Evolutionary conservation across 2,329 filamentous ascomycete species (phyloP), one percentile per base, ranked within the genome.

Genomic region (Colletotrichum incanum): DNA sequence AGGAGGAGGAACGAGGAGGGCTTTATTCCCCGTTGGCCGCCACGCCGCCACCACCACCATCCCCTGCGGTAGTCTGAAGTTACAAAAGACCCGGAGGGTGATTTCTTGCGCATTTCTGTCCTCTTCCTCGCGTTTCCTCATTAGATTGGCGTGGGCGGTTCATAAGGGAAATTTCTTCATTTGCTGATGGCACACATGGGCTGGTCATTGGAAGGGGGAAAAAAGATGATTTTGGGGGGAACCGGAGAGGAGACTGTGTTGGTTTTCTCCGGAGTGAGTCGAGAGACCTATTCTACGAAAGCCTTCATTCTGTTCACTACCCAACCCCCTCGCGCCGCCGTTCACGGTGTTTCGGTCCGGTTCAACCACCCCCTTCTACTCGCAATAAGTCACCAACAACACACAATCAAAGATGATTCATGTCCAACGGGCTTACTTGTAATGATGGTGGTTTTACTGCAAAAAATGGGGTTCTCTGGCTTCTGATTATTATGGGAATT

Each of bases 121-220:
- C 83, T 85, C 85, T 82, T 86, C 83, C 83, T 83, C 78, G 84
- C 83, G 82, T 82, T 86, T 81, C 79, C 76, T 84, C 84, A 85
- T 85, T 86, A 86, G 85, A 86, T 86, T 85, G 85, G 85, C 85
- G 85, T 83, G 85, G 59, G 84, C 83, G 84, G 85, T 86, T 85
- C 82, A 84, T 82, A 77, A 78, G 80, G 85, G 83, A 84, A 84
- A 81, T 80, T 80, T 84, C 82, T 86, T 85, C 83, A 84, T 85
- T 85, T 85, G 81, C 83, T 82, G 81, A 82, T 82, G 82, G 81
- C 82, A 84, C 83, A 62, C 54, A 72, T 60, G 65, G 83, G 84
- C 81, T 79, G 82, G 82, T 72, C 68, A 72, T 60, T 60, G 69
- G 69, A 72, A 50, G 60, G 66, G 65, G 50, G 49, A 49, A 50